phyloP scores from a whole-genome alignment of 306 rosid genomes.

The Vigna angularis region DNA sequence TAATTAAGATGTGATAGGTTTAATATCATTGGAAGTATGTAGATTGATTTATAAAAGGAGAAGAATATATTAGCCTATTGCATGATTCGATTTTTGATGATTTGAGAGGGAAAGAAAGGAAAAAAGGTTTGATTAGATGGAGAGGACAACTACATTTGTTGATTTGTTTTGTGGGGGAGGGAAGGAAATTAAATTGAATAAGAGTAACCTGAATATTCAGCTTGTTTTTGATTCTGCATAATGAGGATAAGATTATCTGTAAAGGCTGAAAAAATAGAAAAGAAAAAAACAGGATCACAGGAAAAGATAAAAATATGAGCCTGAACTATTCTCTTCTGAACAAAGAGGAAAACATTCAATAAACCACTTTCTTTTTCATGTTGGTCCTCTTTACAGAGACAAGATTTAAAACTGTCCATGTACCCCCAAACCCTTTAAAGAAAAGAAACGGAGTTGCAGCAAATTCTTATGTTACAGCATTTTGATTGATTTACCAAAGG shows the following conservation, averaged over 20 bases:
- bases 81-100: slow-evolving; percentile 25
- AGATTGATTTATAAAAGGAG: slow-evolving; percentile 31
- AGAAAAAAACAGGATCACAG: slow-evolving; percentile 30
- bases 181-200: slow-evolving; percentile 22
- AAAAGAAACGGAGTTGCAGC: slow-evolving; percentile 39
- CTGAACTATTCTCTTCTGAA: slow-evolving; percentile 24
- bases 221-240: slow-evolving; percentile 24
- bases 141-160: not conserved
- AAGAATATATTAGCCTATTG: not conserved
- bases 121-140: slow-evolving; percentile 14
- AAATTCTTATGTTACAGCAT: slow-evolving; percentile 27
- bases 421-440: slow-evolving; percentile 34
- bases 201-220: slow-evolving; percentile 37
- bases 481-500: slow-evolving; percentile 35
- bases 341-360: slow-evolving; percentile 43
- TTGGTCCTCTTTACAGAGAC: slow-evolving; percentile 45
- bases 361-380: slow-evolving; percentile 15
- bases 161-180: slow-evolving; percentile 15
- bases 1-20: slow-evolving; percentile 9
- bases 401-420: slow-evolving; percentile 46
- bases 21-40: slow-evolving; percentile 16
- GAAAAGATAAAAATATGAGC: slow-evolving; percentile 33
- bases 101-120: not conserved
- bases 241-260: slow-evolving; percentile 34
- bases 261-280: slow-evolving; percentile 34